Conservation (phyloP, 2,329 filamentous ascomycete species). For the Zalaria obscura region DNA sequence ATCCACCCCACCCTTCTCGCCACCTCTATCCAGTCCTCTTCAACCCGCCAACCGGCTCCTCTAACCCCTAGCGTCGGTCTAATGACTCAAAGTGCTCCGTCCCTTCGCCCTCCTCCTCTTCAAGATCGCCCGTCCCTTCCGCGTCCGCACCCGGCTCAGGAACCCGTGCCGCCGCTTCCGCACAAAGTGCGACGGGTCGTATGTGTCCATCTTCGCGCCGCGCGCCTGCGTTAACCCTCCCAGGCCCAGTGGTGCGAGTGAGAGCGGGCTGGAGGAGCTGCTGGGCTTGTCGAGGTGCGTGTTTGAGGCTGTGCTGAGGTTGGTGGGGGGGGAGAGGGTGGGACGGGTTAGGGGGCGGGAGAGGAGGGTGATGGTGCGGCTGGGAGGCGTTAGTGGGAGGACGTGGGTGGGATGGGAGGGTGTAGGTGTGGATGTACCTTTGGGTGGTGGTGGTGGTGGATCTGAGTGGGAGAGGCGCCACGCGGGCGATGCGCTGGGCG, state of each 20-base stretch:
- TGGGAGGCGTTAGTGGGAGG: neutral
- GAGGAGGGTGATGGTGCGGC: neutral
- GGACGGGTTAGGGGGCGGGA: conserved; percentile 1
- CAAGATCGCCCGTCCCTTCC: conserved; percentile 39
- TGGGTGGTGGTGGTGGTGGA: conserved; percentile 1
- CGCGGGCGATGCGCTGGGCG: conserved; percentile 3
- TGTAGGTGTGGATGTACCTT: neutral
- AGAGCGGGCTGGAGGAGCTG: conserved; percentile 1
- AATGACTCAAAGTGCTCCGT: conserved; percentile 39
- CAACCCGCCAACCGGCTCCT: too few species aligned
- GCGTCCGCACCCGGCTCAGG: conserved; percentile 35
- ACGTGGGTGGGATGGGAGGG: neutral
- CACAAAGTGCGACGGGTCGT: conserved; percentile 43
- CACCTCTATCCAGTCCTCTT: too few species aligned
- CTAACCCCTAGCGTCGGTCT: conserved; percentile 4
- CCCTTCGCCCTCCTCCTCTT: conserved; percentile 40
- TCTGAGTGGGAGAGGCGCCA: neutral
- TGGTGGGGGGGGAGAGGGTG: conserved; percentile 3
- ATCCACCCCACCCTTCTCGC: too few species aligned
- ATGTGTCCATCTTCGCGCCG: conserved; percentile 39
- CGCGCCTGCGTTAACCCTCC: conserved; percentile 23
- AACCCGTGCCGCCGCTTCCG: conserved; percentile 50
- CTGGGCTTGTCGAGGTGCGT: neutral
- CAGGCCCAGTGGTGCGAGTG: conserved; percentile 3
- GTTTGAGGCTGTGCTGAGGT: neutral